Conservation (phyloP, 2,329 filamentous ascomycete genomes). For the Phyllosticta paracitricarpa region DNA sequence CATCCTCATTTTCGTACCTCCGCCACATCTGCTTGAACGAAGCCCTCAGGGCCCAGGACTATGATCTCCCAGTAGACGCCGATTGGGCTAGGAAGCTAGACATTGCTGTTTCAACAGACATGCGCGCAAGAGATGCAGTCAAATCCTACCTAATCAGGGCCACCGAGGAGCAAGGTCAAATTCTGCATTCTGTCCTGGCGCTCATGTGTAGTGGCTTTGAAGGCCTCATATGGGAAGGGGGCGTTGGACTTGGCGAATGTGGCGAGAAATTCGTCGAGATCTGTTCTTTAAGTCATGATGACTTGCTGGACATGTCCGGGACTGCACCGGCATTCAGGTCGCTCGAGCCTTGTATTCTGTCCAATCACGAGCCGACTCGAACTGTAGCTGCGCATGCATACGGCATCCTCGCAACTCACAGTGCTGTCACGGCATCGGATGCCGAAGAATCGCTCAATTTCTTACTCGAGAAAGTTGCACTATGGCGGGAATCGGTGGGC, state of each 20-base stretch:
- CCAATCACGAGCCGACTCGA: slow-evolving; percentile 62
- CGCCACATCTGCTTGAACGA: slow-evolving; percentile 51
- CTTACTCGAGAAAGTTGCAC: slow-evolving; percentile 37
- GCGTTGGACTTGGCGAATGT: slow-evolving; percentile 34
- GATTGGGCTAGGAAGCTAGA: slow-evolving; percentile 81
- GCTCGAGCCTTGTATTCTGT: slow-evolving; percentile 53
- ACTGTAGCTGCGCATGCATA: slow-evolving; percentile 58
- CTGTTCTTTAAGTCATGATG: slow-evolving; percentile 45
- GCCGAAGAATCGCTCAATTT: slow-evolving; percentile 35
- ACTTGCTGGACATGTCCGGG: slow-evolving; percentile 23
- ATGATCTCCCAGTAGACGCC: slow-evolving; percentile 51
- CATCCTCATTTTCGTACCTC: slow-evolving; percentile 61
- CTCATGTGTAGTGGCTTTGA: slow-evolving; percentile 38
- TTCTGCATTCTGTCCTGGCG: slow-evolving; percentile 24
- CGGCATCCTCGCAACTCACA: slow-evolving; percentile 66
- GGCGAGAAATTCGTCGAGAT: slow-evolving; percentile 45
- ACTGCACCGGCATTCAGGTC: slow-evolving; percentile 30
- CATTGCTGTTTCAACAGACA: slow-evolving; percentile 59
- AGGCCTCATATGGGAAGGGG: slow-evolving; percentile 30
- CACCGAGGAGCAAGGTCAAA: slow-evolving; percentile 3
- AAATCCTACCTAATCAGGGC: slow-evolving; percentile 35
- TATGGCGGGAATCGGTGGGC: slow-evolving; percentile 52
- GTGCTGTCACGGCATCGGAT: slow-evolving; percentile 28
- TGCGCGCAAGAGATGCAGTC: slow-evolving; percentile 51
- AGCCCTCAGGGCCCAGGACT: slow-evolving; percentile 38